Evolutionary conservation across 2,329 filamentous ascomycete genomes (phyloP).

Genomic region (Claviceps sp.): DNA sequence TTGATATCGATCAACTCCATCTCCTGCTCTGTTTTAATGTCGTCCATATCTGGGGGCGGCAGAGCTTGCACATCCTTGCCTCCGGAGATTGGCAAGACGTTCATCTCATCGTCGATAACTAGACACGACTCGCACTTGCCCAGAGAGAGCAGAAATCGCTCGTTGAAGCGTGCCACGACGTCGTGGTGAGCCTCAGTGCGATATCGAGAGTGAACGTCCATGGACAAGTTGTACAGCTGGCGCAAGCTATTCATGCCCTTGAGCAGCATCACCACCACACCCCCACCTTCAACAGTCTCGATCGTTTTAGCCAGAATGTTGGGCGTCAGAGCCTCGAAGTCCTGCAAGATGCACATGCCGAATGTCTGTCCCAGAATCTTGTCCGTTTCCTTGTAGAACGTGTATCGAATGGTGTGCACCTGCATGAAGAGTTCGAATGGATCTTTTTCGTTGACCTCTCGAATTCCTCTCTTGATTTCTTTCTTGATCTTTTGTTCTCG

Average conservation of each 20-base stretch:
- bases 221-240: conserved; percentile 89
- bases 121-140: conserved; percentile 92
- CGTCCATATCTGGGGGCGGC: conserved; percentile 60
- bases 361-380: conserved; percentile 98
- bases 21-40: conserved; percentile 56
- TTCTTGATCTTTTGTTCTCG: conserved; percentile 97
- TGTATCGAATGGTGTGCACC: conserved; percentile 96
- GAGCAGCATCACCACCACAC: conserved; percentile 74
- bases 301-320: conserved; percentile 89
- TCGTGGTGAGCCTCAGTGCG: conserved; percentile 92
- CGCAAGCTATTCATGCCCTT: conserved; percentile 97
- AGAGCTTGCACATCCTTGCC: conserved; percentile 79
- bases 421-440: conserved; percentile 85
- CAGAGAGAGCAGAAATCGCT: conserved; percentile 87
- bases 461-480: conserved; percentile 87
- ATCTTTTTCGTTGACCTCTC: conserved; percentile 85
- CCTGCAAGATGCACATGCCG: conserved; percentile 95
- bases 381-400: conserved; percentile 99
- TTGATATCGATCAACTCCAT: conserved; percentile 78
- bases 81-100: conserved; percentile 91
- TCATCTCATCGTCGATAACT: conserved; percentile 94
- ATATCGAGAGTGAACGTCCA: conserved; percentile 96
- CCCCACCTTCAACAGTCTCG: conserved; percentile 94
- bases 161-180: conserved; percentile 92
- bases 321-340: conserved; percentile 96